phyloP scores from a whole-genome alignment of 2,329 filamentous ascomycete species.

The Phaeosphaeriaceae sp. region DNA sequence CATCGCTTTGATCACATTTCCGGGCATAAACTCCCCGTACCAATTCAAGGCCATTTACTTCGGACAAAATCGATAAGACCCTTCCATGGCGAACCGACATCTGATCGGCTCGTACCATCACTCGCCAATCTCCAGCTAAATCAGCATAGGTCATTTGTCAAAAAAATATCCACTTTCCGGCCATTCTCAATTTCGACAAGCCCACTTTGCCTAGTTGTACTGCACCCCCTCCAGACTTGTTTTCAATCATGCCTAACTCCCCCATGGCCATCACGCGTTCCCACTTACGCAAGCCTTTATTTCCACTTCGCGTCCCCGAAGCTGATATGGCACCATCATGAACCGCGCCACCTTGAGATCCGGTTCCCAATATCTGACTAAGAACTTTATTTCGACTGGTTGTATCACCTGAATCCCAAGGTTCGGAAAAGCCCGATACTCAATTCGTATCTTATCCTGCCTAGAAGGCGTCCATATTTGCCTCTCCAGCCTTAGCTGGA shows the following conservation, averaged over 20 bases:
- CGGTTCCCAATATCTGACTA: slow-evolving; percentile 34
- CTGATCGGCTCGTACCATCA: slow-evolving; percentile 18
- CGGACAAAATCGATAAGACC: background rate
- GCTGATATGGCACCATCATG: background rate
- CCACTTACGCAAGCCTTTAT: slow-evolving; percentile 1
- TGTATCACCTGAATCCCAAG: slow-evolving; percentile 24
- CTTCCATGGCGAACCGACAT: slow-evolving; percentile 10
- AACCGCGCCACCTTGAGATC: slow-evolving; percentile 13
- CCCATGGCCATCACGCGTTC: background rate
- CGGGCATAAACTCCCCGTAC: slow-evolving; percentile 5
- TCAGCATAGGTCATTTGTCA: slow-evolving; percentile 8
- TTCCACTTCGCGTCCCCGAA: background rate
- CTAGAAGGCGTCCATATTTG: background rate
- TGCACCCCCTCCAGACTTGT: background rate
- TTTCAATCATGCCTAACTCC: background rate
- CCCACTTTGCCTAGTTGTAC: background rate
- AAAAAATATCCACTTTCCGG: slow-evolving; percentile 7
- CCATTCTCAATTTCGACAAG: slow-evolving; percentile 6
- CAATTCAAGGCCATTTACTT: slow-evolving; percentile 7
- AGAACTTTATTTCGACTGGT: slow-evolving; percentile 32
- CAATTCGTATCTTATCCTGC: slow-evolving; percentile 2
- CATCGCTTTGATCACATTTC: slow-evolving; percentile 22
- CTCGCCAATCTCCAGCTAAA: slow-evolving; percentile 14
- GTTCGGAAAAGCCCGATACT: slow-evolving; percentile 7
- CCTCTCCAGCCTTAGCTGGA: slow-evolving; percentile 3